phyloP scores from a whole-genome alignment of 2,329 filamentous ascomycete genomes.

The Hymenoscyphus fructigenus region DNA sequence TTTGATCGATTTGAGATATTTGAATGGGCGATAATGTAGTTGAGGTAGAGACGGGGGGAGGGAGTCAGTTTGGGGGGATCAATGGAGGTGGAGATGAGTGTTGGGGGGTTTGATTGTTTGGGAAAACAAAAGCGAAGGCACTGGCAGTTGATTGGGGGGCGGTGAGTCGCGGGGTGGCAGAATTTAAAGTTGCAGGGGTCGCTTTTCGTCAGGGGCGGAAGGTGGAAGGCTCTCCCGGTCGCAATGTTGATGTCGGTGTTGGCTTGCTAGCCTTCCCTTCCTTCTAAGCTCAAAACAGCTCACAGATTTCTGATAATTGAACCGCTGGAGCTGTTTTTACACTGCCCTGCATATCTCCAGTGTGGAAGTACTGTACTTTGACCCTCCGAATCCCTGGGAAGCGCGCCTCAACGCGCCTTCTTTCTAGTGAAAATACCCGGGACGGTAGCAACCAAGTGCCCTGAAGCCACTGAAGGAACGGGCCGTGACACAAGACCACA shows the following conservation, averaged over 20 bases:
- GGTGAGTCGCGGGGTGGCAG: slow-evolving; percentile 15
- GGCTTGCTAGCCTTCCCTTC: neutral
- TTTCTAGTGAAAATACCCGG: no score
- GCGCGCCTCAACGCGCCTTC: neutral
- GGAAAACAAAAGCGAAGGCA: neutral
- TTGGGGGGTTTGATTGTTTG: neutral
- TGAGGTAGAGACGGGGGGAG: neutral
- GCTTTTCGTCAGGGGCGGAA: neutral
- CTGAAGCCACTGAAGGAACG: neutral
- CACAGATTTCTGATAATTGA: neutral
- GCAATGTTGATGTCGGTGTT: neutral
- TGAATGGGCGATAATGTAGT: slow-evolving; percentile 4
- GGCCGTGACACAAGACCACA: neutral
- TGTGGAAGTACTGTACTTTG: neutral
- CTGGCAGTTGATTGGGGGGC: slow-evolving; percentile 2
- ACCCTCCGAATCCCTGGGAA: neutral
- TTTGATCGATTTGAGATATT: slow-evolving; percentile 28
- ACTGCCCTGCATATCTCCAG: neutral
- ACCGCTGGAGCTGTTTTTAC: neutral
- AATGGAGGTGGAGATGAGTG: neutral
- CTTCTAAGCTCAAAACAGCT: neutral
- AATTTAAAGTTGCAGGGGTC: slow-evolving; percentile 4
- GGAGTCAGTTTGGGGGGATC: neutral
- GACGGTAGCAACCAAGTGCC: neutral
- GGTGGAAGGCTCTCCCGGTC: neutral